phyloP scores from a whole-genome alignment of 805 yeast genomes.

The Babjeviella inositovora region DNA sequence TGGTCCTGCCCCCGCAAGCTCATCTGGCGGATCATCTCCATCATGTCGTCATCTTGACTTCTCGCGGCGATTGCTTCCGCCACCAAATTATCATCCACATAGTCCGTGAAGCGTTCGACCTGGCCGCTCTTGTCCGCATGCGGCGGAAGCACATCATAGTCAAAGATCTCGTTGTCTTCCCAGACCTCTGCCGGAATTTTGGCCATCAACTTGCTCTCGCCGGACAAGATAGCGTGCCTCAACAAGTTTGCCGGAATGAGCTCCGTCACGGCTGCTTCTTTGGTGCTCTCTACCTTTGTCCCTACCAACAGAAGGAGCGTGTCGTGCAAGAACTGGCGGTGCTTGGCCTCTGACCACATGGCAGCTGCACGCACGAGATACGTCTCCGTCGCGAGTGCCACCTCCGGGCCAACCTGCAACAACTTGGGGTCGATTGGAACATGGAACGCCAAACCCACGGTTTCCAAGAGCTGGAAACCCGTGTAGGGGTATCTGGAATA shows the following conservation, averaged over 20 bases:
- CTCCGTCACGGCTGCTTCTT: slow-evolving; percentile 4
- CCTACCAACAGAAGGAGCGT: slow-evolving; percentile 14
- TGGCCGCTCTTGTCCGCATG: slow-evolving; percentile 16
- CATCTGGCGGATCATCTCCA: slow-evolving; percentile 5
- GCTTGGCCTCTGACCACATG: slow-evolving; percentile 33
- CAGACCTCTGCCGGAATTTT: slow-evolving; percentile 47
- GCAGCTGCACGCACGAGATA: slow-evolving; percentile 38
- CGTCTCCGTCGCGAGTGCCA: slow-evolving; percentile 31
- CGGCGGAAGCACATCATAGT: slow-evolving; percentile 66
- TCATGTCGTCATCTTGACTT: slow-evolving; percentile 10
- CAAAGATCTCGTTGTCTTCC: slow-evolving; percentile 45
- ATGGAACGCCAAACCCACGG: slow-evolving; percentile 17
- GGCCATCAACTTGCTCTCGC: slow-evolving; percentile 59
- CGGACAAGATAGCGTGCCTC: slow-evolving; percentile 55
- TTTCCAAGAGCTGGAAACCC: slow-evolving; percentile 29
- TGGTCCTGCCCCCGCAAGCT: no score
- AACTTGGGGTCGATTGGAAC: slow-evolving; percentile 8
- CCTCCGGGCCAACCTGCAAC: slow-evolving; percentile 11
- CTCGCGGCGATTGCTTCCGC: slow-evolving; percentile 21
- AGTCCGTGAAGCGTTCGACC: slow-evolving; percentile 20
- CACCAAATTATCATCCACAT: slow-evolving; percentile 27
- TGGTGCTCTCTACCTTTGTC: slow-evolving; percentile 2
- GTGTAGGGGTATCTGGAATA: slow-evolving; percentile 40
- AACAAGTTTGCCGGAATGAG: slow-evolving; percentile 43
- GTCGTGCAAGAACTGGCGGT: slow-evolving; percentile 28